These are phyloP conservation scores for Saccharomyces eubayanus DNA, from an alignment of 805 yeast species.

Conservation along the genomic window DNA sequence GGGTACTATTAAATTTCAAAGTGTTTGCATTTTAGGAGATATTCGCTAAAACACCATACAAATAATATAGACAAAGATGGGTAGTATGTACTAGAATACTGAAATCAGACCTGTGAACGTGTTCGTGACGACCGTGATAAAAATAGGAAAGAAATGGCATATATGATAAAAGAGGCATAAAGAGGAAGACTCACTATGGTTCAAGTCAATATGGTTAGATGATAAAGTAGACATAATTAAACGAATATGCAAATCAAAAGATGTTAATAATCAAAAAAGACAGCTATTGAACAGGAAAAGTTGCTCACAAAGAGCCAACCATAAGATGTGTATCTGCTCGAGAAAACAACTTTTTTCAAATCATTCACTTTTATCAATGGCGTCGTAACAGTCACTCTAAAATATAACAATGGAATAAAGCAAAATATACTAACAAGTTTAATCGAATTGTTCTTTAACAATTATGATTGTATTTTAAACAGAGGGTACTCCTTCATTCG, in stretches of 20 bases:
- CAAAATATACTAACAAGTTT: slow-evolving; percentile 29
- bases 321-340: not conserved
- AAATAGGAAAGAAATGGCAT: not conserved
- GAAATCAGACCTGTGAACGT: not conserved
- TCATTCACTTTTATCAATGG: not conserved
- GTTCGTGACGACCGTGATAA: not conserved
- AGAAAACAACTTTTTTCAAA: not conserved
- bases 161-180: not conserved
- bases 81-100: slow-evolving; percentile 51
- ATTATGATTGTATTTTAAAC: slow-evolving; percentile 18
- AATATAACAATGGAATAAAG: not conserved
- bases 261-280: not conserved
- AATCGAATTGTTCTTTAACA: not conserved
- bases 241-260: not conserved
- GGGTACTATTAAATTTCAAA: not conserved
- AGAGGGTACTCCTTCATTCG: slow-evolving; percentile 99
- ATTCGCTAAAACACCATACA: not conserved
- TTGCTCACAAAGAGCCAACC: too few species aligned
- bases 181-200: not conserved
- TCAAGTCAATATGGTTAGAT: not conserved
- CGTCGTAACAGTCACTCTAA: not conserved
- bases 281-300: too few species aligned
- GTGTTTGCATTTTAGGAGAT: not conserved
- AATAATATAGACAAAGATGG: slow-evolving; percentile 46
- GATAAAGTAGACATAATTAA: not conserved